Evolutionary conservation across 2,329 filamentous ascomycete species (phyloP), one percentile per base, ranked within the genome.

Genomic region (Aspergillus sp.): DNA sequence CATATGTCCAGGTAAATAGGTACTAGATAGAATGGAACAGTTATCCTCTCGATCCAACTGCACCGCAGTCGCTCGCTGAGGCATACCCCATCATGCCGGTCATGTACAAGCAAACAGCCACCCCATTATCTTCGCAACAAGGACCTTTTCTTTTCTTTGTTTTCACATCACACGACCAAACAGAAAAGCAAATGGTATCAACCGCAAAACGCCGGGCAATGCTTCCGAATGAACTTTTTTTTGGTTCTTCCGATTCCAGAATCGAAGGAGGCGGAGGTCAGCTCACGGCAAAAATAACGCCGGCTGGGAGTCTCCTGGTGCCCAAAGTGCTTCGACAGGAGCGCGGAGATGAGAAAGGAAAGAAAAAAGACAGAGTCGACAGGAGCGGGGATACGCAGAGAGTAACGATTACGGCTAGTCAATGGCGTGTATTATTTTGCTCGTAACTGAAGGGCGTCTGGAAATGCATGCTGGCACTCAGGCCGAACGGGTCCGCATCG

Each of bases 401-500:
- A 35, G 10, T 32, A 35, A 35, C 22, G 41, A 24, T 20, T 19
- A 50, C 20, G 22, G 22, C 59, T 52, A 17, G 19, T 42, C 40
- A 69, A 57, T 65, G 66, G 43, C 71, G 71, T 32, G 69, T 53
- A 60, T 70, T 65, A 55, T 64, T 68, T 53, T 75, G 71, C 50
- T 72, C 67, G 56, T 74, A 77, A 53, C 72, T 74, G 71, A 92
- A 94, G 51, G 89, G 88, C 2, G 87, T 89, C 10, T 91, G 91
- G 65, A 96, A 96, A 60, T 93, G 89, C 93, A 96, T 96, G 74
- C 90, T 95, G 33, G 92, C 92, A 53, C 89, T 93, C 48, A 96
- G 79, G 11, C 92, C 92, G 65, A 96, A 97, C 0, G 93, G 93
- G 71, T 96, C 92, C 72, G 91, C 90, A 68, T 96, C 92, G 45